Base-by-base conservation (phyloP, 2,329 filamentous ascomycete species). In the Lecanicillium sp. region DNA sequence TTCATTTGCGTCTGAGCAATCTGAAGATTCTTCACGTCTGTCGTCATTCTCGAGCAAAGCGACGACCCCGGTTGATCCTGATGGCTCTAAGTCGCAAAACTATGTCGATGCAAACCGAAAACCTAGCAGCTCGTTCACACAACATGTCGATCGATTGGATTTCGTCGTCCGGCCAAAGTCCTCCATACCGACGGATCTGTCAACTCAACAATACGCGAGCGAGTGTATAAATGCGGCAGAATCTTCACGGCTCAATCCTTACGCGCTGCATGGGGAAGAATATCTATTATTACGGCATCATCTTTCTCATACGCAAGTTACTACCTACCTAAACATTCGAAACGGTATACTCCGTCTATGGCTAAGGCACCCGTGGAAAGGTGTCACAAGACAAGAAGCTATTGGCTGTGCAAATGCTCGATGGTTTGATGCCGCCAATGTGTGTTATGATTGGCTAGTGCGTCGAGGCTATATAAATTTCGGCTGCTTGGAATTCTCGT, bases 381-480 rank as follows among this genome's bases (percentile, higher is more conserved):
- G 79, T 44, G 84, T 98, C 11, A 84, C 83, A 18, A 73, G 81
- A 34, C 80, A 89, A 56, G 87, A 95, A 60, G 92, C 92, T 6
- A 75, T 90, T 32, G 92, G 92, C 4, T 96, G 90, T 64, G 85
- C 88, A 37, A 88, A 95, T 52, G 71, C 74, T 38, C 79, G 88
- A 38, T 96, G 88, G 80, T 95, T 95, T 59, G 83, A 87, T 43
- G 75, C 90, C 33, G 89, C 92, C 9, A 85, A 80, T 47, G 73
- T 95, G 40, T 92, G 88, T 47, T 94, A 92, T 55, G 80, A 94
- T 58, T 98, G 90, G 90, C 75, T 98, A 14, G 71, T 89, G 40
- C 81, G 90, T 43, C 79, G 84, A 47, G 92, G 92, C 15, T 95
- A 94, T 58, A 94, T 98, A 65, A 98, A 98, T 59, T 95, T 88